Evolutionary conservation across 306 rosid genomes (phyloP).

Genomic region (Quercus gilva): DNA sequence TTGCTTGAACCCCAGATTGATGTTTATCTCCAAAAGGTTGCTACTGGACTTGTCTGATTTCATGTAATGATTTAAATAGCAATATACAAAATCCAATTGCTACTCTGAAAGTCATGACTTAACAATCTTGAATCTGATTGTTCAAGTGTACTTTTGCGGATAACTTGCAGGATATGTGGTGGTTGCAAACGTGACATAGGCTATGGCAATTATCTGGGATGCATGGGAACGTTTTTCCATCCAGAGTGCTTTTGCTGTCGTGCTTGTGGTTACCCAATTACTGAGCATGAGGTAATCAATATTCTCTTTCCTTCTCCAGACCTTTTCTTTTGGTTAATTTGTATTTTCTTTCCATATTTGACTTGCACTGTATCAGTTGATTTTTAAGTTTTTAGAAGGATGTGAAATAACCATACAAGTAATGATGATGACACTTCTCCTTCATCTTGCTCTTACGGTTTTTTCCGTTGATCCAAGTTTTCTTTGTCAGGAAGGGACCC

Average conservation of each 20-base stretch:
- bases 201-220: conserved; percentile 69
- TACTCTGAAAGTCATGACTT: neutral
- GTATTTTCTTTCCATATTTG: conserved; percentile 15
- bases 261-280: conserved; percentile 70
- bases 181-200: conserved; percentile 68
- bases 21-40: conserved; percentile 20
- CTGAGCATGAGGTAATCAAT: conserved; percentile 74
- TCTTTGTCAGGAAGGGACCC: conserved; percentile 93
- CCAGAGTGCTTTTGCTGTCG: conserved; percentile 81
- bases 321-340: neutral
- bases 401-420: neutral
- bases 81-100: neutral
- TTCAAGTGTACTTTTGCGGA: conserved; percentile 12
- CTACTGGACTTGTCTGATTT: conserved; percentile 16
- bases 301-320: neutral
- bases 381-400: conserved; percentile 11
- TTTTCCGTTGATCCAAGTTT: conserved; percentile 70
- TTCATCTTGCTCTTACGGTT: conserved; percentile 47
- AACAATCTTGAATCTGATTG: neutral
- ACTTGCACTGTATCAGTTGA: neutral
- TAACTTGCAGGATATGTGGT: conserved; percentile 54
- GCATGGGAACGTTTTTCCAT: conserved; percentile 72
- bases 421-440: conserved; percentile 17
- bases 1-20: conserved; percentile 16
- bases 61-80: neutral